A percentile compares a stretch with the other conserved stretches of the same genome.
phyloP scores from a whole-genome alignment of 2,329 filamentous ascomycete species.

The Fusarium beomiforme region DNA sequence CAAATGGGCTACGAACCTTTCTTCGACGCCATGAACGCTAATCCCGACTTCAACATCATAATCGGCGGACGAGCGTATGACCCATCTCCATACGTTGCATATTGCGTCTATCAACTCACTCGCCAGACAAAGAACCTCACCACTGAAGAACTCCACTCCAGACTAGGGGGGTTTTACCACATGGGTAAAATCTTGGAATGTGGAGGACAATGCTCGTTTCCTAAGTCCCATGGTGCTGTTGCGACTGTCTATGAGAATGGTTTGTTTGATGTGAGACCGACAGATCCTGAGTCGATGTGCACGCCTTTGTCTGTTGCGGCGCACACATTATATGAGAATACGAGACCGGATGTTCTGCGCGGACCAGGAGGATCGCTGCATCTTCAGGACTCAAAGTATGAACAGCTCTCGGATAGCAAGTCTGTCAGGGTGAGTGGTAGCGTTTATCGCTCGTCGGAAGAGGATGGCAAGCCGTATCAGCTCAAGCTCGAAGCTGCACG shows the following conservation, averaged over 20 bases:
- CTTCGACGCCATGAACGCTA: constrained; percentile 51
- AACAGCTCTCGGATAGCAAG: constrained; percentile 18
- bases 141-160: neutral
- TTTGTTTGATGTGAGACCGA: constrained; percentile 58
- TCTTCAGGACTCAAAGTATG: constrained; percentile 47
- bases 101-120: constrained; percentile 27
- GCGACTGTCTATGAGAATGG: constrained; percentile 54
- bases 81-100: constrained; percentile 53
- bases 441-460: constrained; percentile 7
- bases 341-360: constrained; percentile 58
- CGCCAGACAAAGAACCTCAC: neutral
- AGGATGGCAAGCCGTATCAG: constrained; percentile 21
- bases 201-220: constrained; percentile 57
- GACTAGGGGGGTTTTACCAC: constrained; percentile 53
- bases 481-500: constrained; percentile 39
- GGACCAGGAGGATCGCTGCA: constrained; percentile 62
- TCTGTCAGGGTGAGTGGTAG: constrained; percentile 32
- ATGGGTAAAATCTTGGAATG: constrained; percentile 68
- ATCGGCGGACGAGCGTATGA: constrained; percentile 58
- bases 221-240: constrained; percentile 56
- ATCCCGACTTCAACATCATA: constrained; percentile 58
- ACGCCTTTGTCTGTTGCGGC: constrained; percentile 61
- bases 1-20: constrained; percentile 61
- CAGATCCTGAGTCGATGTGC: constrained; percentile 52
- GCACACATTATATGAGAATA: constrained; percentile 65